These are phyloP conservation scores for Clarkia xantiana DNA, from an alignment of 345 rosid genomes.

Conservation along the genomic window DNA sequence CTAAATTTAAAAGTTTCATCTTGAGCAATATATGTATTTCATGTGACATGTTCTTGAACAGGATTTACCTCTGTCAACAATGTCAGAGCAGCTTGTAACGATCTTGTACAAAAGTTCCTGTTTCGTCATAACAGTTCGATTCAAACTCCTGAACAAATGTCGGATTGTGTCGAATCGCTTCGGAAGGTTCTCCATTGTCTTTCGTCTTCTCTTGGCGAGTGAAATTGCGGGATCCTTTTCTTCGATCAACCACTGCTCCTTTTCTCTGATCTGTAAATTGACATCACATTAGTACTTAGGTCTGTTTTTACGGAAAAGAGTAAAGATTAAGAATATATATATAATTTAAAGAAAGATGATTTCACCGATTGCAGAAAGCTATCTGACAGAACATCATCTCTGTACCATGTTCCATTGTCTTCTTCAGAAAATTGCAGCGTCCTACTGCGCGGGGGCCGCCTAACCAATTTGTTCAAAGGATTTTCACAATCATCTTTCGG, in stretches of 20 bases:
- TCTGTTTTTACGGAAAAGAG: background rate
- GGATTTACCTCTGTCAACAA: slow-evolving; percentile 55
- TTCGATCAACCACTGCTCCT: slow-evolving; percentile 47
- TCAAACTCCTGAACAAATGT: slow-evolving; percentile 50
- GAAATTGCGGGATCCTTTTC: slow-evolving; percentile 75
- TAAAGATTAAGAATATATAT: background rate
- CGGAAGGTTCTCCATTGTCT: slow-evolving; percentile 58
- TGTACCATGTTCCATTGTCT: slow-evolving; percentile 16
- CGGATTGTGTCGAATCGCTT: slow-evolving; percentile 63
- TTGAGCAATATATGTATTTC: background rate
- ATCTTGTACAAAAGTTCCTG: slow-evolving; percentile 44
- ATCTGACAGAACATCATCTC: slow-evolving; percentile 44
- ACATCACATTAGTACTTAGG: background rate
- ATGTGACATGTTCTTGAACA: background rate
- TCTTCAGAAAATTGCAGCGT: slow-evolving; percentile 51
- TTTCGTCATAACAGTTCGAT: slow-evolving; percentile 54
- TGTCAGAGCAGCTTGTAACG: slow-evolving; percentile 16
- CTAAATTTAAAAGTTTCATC: background rate
- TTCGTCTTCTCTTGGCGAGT: slow-evolving; percentile 50
- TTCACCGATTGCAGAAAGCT: slow-evolving; percentile 53
- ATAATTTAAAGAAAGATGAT: background rate
- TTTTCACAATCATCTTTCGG: slow-evolving; percentile 32
- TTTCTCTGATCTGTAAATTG: slow-evolving; percentile 51
- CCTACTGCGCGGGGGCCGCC: slow-evolving; percentile 45
- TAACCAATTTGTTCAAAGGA: slow-evolving; percentile 34